Percentiles rank a stretch among this genome's conserved stretches.
These are phyloP conservation scores for Pharus latifolius DNA, from an alignment of 176 grass and related monocot genomes.

Conservation along the genomic window DNA sequence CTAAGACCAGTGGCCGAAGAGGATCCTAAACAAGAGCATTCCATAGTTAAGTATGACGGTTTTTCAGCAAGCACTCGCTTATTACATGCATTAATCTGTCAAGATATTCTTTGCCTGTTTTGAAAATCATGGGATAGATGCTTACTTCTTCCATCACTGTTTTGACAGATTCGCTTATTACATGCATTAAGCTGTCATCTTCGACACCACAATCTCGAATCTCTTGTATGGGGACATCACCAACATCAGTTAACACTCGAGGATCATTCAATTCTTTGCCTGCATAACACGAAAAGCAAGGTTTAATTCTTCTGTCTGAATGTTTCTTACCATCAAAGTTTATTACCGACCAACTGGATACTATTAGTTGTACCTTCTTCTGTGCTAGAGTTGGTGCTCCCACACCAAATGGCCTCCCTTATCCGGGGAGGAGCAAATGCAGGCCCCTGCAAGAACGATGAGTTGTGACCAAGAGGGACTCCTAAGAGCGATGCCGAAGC, in stretches of 20 bases:
- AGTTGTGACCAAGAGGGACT: constrained; percentile 94
- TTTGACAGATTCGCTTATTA: constrained; percentile 90
- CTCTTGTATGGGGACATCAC: constrained; percentile 95
- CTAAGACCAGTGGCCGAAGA: constrained; percentile 77
- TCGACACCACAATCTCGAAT: constrained; percentile 86
- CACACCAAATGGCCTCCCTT: constrained; percentile 98
- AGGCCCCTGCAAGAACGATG: constrained; percentile 90
- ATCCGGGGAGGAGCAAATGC: constrained; percentile 97
- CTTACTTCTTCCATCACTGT: constrained; percentile 87
- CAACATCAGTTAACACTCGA: constrained; percentile 90
- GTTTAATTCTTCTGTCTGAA: neutral
- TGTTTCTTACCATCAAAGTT: neutral
- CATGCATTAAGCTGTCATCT: constrained; percentile 81
- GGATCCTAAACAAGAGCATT: constrained; percentile 45
- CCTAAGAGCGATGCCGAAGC: constrained; percentile 72
- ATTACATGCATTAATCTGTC: too few relatives aligned
- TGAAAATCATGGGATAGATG: neutral
- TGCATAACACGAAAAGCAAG: constrained; percentile 12
- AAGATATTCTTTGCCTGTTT: too few relatives aligned
- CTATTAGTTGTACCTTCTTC: constrained; percentile 52
- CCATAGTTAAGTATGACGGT: too few relatives aligned
- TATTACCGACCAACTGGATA: neutral
- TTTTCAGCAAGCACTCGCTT: too few relatives aligned
- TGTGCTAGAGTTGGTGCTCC: constrained; percentile 91
- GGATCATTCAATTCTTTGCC: constrained; percentile 96